A percentile compares a stretch with the other conserved stretches of the same genome.
Evolutionary conservation across 116 monocot species (phyloP).

Genomic region (Iris pallida): DNA sequence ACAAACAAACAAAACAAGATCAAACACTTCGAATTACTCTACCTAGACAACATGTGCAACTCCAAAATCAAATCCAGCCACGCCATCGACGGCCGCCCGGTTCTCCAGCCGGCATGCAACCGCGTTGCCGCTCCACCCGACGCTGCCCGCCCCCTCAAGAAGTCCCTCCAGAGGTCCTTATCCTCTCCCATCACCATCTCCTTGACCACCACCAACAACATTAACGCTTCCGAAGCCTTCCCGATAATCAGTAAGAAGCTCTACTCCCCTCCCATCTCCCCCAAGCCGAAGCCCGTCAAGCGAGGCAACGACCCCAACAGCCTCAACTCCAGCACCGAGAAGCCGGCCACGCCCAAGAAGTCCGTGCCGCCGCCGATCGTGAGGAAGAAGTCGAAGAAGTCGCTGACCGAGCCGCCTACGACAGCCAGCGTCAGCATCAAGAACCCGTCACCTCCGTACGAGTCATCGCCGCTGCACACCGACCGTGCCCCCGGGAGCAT

Average conservation of each 20-base stretch:
- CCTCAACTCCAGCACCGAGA: constrained; percentile 46
- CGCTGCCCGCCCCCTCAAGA: constrained; percentile 30
- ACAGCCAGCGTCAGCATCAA: not conserved
- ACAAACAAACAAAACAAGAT: not conserved
- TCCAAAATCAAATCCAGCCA: constrained; percentile 13
- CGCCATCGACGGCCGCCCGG: constrained; percentile 48
- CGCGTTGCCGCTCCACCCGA: constrained; percentile 27
- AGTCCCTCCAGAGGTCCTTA: constrained; percentile 8
- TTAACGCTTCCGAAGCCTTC: not conserved
- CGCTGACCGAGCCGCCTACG: not conserved
- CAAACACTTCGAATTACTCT: too few relatives aligned
- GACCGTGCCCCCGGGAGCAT: constrained; percentile 48
- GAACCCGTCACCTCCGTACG: not conserved
- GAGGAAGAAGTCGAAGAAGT: constrained; percentile 45
- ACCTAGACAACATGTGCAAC: constrained; percentile 13
- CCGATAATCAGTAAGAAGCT: constrained; percentile 10
- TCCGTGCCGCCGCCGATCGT: constrained; percentile 3
- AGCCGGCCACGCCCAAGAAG: constrained; percentile 17
- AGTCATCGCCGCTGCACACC: not conserved
- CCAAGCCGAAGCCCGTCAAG: constrained; percentile 24
- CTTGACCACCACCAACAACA: constrained; percentile 9
- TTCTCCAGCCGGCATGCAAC: constrained; percentile 78
- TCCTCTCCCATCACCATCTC: constrained; percentile 2
- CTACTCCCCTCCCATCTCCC: constrained; percentile 24
- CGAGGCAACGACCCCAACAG: constrained; percentile 32